phyloP scores from a whole-genome alignment of 495 filamentous ascomycete species.

The Aspergillus diversus region DNA sequence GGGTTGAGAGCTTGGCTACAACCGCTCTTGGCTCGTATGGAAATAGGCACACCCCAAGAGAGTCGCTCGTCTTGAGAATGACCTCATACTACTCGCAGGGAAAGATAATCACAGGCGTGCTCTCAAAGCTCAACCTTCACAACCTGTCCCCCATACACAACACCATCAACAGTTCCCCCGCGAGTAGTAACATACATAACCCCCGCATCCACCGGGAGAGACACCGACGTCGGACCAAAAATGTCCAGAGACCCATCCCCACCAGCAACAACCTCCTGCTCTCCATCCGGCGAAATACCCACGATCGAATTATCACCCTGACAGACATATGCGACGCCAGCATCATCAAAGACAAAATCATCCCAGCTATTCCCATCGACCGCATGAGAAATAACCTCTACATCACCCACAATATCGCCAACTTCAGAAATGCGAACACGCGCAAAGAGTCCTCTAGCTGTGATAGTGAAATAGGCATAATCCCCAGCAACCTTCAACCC shows the following conservation, averaged over 20 bases:
- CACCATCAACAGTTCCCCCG: conserved; percentile 15
- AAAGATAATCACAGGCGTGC: not conserved
- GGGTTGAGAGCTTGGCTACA: no score
- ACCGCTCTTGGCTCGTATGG: no score
- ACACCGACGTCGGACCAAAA: conserved; percentile 29
- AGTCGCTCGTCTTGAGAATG: not conserved
- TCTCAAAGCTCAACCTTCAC: conserved; percentile 6
- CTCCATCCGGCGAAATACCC: conserved; percentile 28
- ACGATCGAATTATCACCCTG: conserved; percentile 29
- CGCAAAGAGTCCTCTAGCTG: conserved; percentile 37
- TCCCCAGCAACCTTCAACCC: conserved; percentile 36
- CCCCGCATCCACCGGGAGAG: conserved; percentile 25
- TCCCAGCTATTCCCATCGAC: conserved; percentile 29
- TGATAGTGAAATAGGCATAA: conserved; percentile 49
- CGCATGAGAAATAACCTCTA: conserved; percentile 27
- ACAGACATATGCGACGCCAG: conserved; percentile 31
- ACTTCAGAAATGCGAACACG: conserved; percentile 30
- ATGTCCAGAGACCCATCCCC: conserved; percentile 4
- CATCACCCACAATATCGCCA: conserved; percentile 27
- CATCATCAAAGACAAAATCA: conserved; percentile 38
- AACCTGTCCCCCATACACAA: conserved; percentile 23
- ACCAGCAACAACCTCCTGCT: conserved; percentile 29
- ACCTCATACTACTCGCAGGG: not conserved
- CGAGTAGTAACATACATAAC: conserved; percentile 25
- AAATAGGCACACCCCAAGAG: not conserved